phyloP scores from a whole-genome alignment of 2,329 filamentous ascomycete species.

The Xylaria hypoxylon region DNA sequence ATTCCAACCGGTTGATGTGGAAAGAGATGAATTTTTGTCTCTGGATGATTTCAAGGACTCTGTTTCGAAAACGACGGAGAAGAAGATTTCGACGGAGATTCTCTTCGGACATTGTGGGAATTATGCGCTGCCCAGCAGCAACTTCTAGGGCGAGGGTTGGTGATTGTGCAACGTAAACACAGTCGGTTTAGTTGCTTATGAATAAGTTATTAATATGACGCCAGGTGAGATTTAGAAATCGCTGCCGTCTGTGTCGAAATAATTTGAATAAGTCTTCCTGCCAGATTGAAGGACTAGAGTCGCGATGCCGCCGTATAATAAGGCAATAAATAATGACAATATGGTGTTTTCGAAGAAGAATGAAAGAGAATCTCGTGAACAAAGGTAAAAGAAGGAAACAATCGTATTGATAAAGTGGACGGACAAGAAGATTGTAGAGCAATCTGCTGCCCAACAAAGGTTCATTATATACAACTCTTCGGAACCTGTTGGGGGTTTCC shows the following conservation, averaged over 20 bases:
- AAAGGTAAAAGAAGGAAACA: background rate
- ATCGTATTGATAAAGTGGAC: background rate
- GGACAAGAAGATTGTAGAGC: too few species aligned
- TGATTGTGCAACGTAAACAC: background rate
- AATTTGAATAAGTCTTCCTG: background rate
- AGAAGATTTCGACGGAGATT: background rate
- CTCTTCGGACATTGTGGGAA: background rate
- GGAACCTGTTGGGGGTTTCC: background rate
- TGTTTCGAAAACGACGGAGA: fast-evolving
- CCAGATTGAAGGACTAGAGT: background rate
- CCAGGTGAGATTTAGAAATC: background rate
- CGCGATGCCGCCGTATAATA: background rate
- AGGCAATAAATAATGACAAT: background rate
- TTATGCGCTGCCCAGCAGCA: background rate
- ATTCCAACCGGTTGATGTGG: background rate
- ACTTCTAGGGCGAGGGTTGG: background rate
- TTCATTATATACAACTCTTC: background rate
- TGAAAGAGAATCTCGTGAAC: background rate
- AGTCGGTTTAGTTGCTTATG: background rate
- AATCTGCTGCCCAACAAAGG: background rate
- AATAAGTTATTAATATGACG: background rate
- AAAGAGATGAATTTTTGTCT: constrained; percentile 5
- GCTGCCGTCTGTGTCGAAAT: background rate
- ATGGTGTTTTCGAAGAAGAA: background rate
- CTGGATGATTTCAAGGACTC: background rate